Conservation (phyloP, 1,139 yeast genomes). For the Yamadazyma oceani region DNA sequence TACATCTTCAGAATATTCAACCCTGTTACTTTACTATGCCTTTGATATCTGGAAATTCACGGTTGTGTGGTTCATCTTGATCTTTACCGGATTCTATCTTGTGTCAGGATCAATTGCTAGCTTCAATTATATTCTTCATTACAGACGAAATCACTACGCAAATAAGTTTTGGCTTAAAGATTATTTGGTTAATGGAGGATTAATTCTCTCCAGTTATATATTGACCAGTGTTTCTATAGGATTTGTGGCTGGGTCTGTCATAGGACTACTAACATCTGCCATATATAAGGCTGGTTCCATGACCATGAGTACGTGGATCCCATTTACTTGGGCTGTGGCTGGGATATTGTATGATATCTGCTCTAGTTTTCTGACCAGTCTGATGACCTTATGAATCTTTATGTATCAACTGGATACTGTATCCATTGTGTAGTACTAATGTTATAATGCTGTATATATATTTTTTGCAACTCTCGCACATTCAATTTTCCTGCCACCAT, state of each 20-base stretch:
- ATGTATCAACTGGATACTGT: background rate
- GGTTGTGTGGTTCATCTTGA: constrained; percentile 73
- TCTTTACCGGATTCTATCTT: constrained; percentile 61
- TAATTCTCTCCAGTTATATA: constrained; percentile 47
- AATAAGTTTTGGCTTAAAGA: constrained; percentile 3
- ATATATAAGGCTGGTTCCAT: constrained; percentile 75
- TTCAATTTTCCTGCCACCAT: constrained; percentile 1
- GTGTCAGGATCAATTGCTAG: constrained; percentile 68
- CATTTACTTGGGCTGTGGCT: constrained; percentile 74
- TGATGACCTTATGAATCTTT: constrained; percentile 28
- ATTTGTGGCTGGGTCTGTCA: constrained; percentile 66
- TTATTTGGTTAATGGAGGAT: constrained; percentile 18
- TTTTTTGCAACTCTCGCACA: background rate
- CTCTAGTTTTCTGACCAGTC: constrained; percentile 55
- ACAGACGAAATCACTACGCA: constrained; percentile 18
- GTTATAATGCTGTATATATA: too few relatives aligned
- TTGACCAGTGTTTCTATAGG: constrained; percentile 64
- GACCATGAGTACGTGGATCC: constrained; percentile 93
- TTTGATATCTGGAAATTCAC: constrained; percentile 86
- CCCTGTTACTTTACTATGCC: constrained; percentile 65
- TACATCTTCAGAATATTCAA: constrained; percentile 38
- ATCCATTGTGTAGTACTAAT: too few relatives aligned
- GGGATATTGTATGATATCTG: constrained; percentile 66
- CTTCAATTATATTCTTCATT: constrained; percentile 29
- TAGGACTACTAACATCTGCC: constrained; percentile 64